Conservation (phyloP, 1,284 basidiomycete species). For the Hemileia vastatrix region DNA sequence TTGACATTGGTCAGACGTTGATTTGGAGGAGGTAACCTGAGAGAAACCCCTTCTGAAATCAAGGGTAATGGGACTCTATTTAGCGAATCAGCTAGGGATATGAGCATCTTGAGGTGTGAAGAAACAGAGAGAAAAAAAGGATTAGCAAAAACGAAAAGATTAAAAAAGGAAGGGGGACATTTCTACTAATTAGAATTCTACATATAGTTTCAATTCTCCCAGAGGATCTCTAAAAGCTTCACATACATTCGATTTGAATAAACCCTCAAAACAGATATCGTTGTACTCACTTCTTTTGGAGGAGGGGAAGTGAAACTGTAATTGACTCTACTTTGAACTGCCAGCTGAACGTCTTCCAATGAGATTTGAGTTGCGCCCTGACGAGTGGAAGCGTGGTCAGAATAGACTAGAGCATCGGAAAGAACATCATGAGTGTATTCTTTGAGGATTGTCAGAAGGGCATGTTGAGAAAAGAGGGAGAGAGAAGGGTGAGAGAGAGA, state of each 20-base stretch:
- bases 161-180: too few species aligned
- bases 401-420: constrained; percentile 39
- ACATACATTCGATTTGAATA: too few species aligned
- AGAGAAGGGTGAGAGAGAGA: background rate
- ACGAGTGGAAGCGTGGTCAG: constrained; percentile 36
- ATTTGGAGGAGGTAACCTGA: constrained; percentile 36
- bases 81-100: too few species aligned
- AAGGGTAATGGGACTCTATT: too few species aligned
- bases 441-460: constrained; percentile 6
- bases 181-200: too few species aligned
- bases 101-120: too few species aligned
- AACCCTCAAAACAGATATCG: background rate
- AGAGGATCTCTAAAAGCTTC: too few species aligned
- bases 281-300: constrained; percentile 36
- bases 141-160: too few species aligned
- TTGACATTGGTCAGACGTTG: constrained; percentile 41
- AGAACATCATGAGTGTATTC: constrained; percentile 40
- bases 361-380: constrained; percentile 31
- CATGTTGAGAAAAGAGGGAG: background rate
- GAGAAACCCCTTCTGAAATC: constrained; percentile 38
- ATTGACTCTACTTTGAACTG: constrained; percentile 38
- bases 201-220: too few species aligned
- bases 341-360: constrained; percentile 39
- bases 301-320: constrained; percentile 38
- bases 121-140: too few species aligned